Evolutionary conservation across 164 flowering plant species (phyloP).

Genomic region (Amborella trichopoda): DNA sequence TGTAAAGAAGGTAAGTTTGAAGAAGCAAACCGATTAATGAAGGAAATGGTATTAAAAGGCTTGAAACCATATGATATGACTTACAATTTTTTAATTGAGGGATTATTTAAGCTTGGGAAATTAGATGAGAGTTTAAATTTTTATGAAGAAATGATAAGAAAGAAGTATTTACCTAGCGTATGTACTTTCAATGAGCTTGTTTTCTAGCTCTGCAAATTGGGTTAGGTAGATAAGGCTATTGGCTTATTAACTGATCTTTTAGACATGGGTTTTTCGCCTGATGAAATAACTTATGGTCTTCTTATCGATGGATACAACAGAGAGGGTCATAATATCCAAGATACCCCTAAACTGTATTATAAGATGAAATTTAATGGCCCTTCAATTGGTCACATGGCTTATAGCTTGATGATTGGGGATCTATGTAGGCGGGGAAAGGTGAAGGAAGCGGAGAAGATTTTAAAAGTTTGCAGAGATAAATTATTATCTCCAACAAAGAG

Average conservation of each 20-base stretch:
- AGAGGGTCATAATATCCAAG: conserved; percentile 25
- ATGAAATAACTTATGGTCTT: conserved; percentile 41
- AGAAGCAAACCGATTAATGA: conserved; percentile 35
- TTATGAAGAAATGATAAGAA: conserved; percentile 45
- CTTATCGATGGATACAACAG: conserved; percentile 52
- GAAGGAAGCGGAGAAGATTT: conserved; percentile 50
- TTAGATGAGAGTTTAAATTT: conserved; percentile 32
- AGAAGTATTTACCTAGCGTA: conserved; percentile 46
- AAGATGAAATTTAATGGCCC: conserved; percentile 54
- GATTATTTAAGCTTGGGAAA: conserved; percentile 30
- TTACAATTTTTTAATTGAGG: conserved; percentile 48
- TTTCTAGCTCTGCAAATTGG: conserved; percentile 25
- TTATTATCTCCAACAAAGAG: conserved; percentile 14
- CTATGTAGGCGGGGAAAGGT: conserved; percentile 34
- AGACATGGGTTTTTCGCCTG: conserved; percentile 56
- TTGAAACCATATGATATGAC: conserved; percentile 62
- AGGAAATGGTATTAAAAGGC: conserved; percentile 47
- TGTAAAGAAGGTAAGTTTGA: conserved; percentile 32
- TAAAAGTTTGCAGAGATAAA: conserved; percentile 33
- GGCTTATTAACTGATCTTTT: conserved; percentile 39
- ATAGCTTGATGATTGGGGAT: conserved; percentile 27
- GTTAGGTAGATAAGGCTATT: conserved; percentile 36
- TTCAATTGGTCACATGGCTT: conserved; percentile 27
- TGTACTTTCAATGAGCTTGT: conserved; percentile 47
- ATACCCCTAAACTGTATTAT: conserved; percentile 51